Percentiles rank a stretch among this genome's conserved stretches.
These are phyloP conservation scores for Geosmithia putterillii DNA, from an alignment of 2,329 filamentous ascomycete genomes.

Conservation along the genomic window DNA sequence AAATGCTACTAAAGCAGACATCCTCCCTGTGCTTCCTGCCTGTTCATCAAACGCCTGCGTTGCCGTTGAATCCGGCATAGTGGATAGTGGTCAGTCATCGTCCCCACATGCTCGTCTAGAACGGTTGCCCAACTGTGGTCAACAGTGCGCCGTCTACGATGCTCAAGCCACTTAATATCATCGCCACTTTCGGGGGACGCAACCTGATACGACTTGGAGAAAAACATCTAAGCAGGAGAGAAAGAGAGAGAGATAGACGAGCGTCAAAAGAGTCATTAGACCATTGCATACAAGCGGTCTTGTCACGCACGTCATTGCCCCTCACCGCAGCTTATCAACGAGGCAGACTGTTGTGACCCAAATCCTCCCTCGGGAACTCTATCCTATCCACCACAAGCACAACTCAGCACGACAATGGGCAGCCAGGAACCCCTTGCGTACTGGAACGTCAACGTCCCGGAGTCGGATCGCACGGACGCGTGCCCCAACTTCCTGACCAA, in stretches of 20 bases:
- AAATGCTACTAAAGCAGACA: no score
- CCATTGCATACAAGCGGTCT: no score
- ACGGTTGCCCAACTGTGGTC: not conserved
- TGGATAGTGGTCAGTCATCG: not conserved
- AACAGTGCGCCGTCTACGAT: not conserved
- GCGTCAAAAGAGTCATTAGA: no score
- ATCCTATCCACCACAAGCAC: not conserved
- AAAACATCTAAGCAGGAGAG: no score
- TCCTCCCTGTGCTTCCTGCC: no score
- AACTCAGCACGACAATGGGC: conserved; percentile 20
- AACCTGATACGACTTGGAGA: no score
- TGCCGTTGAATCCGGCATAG: not conserved
- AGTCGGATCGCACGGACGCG: conserved; percentile 42
- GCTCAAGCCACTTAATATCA: no score
- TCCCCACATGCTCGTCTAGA: not conserved
- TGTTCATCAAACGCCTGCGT: no score
- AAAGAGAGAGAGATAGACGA: no score
- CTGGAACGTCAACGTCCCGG: conserved; percentile 74
- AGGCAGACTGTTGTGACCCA: not conserved
- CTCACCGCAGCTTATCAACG: not conserved
- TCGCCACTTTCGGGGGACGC: no score
- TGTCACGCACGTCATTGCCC: no score
- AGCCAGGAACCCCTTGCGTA: conserved; percentile 34
- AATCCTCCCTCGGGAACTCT: not conserved
- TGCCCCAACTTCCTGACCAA: conserved; percentile 62